Base-by-base conservation (phyloP, 2,329 filamentous ascomycete genomes). In the Drechslera avenae region DNA sequence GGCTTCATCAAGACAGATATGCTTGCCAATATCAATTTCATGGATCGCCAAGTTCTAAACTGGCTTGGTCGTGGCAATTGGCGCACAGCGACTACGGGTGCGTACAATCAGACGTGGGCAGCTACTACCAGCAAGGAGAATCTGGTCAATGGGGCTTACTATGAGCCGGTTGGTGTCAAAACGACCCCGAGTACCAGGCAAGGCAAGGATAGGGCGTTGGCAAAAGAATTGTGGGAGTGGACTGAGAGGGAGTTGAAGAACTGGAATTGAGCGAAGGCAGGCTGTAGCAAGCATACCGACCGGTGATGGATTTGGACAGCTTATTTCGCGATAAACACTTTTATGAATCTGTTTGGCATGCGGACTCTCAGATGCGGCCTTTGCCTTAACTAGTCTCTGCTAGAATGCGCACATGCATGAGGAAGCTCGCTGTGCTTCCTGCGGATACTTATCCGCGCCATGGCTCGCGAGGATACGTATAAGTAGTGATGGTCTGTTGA, bases 1-100 rank as follows among this genome's bases (percentile, higher is more conserved):
- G 80, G 80, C 9, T 69, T 78, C 23, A 76, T 81, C 19, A 52
- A 71, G 14, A 80, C 79, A 0, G 75, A 78, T 14, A 50, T 81
- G n/a, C 75, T 65, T 34, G 52, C 58, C 4, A 45, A 50, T 1
- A 66, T 63, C 1, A 64, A 69, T 54, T 69, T 60, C 26, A 52
- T 48, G 36, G 63, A 62, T 46, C 40, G 30, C 10, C 34, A 46
- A 12, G 35, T 32, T 7, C 26, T 46, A 13, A 45, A 45, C 14
- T 16, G 30, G 1, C 23, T 39, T 19, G 39, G 34, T 16, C n/a
- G 23, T 2, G 43, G 35, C 2, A 31, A 33, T 13, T 46, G 34
- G 43, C 17, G 30, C 4, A n/a, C 31, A 16, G 4, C 60, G 5
- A 56, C 54, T 47, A 67, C 62, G 7, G 76, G 76, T 2, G 68